Percentiles rank a stretch among this genome's conserved stretches.
phyloP scores from a whole-genome alignment of 2,329 filamentous ascomycete genomes.

The Trichoderma polysporum region DNA sequence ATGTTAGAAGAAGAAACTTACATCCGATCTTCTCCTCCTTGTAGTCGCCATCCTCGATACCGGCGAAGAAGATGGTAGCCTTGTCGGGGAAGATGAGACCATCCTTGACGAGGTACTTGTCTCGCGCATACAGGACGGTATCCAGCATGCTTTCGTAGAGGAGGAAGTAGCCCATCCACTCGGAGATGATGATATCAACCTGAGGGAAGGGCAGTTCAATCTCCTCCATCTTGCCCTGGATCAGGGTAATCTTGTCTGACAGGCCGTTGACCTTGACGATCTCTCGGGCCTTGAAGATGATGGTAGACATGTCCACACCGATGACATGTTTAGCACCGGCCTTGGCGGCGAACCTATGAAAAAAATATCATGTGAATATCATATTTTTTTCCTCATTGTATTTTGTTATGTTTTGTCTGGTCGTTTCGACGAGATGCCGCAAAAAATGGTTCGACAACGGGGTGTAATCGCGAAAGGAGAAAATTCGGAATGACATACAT shows the following conservation, averaged over 20 bases:
- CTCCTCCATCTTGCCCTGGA: conserved; percentile 99
- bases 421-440: neutral
- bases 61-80: conserved; percentile 94
- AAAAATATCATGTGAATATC: conserved; percentile 18
- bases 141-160: conserved; percentile 99
- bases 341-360: conserved; percentile 84
- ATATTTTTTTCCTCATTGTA: neutral
- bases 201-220: conserved; percentile 88
- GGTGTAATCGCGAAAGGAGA: conserved; percentile 17
- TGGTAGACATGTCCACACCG: conserved; percentile 98
- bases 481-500: conserved; percentile 63
- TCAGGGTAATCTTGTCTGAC: conserved; percentile 91
- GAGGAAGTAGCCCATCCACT: conserved; percentile 99
- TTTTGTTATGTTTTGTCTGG: neutral
- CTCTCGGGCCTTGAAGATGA: conserved; percentile 96
- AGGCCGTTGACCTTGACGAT: conserved; percentile 92
- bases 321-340: conserved; percentile 98
- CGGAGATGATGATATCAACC: conserved; percentile 99
- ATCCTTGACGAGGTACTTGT: conserved; percentile 82
- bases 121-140: conserved; percentile 93
- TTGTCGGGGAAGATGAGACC: conserved; percentile 98
- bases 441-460: neutral
- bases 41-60: conserved; percentile 98
- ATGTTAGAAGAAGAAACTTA: conserved; percentile 48
- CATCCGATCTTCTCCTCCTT: conserved; percentile 99